These are phyloP conservation scores for Vitis cinerea DNA, from an alignment of 164 flowering plant species.

Conservation along the genomic window DNA sequence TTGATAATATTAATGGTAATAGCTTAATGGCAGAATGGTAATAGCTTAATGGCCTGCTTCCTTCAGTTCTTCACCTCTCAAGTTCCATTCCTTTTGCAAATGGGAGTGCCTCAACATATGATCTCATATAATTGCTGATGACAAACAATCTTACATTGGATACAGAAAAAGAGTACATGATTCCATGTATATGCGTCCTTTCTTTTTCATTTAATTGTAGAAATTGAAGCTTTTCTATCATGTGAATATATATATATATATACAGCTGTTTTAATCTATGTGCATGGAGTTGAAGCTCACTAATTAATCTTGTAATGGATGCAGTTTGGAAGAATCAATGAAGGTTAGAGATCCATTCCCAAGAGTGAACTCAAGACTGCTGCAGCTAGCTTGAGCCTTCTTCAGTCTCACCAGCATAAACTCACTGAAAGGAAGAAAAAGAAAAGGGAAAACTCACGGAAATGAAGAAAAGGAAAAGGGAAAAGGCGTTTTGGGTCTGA, in stretches of 20 bases:
- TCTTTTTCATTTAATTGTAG: no score
- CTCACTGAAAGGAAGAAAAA: not conserved
- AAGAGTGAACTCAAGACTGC: constrained; percentile 4
- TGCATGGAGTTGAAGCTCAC: not conserved
- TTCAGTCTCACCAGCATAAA: constrained; percentile 4
- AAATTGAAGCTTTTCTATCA: no score
- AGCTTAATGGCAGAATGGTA: not conserved
- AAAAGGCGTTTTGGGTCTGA: no score
- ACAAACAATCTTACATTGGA: constrained; percentile 7
- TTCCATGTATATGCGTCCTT: no score
- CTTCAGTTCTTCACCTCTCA: not conserved
- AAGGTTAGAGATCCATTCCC: not conserved
- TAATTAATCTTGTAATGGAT: not conserved
- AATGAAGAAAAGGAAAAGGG: no score
- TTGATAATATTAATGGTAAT: not conserved
- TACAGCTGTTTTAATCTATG: no score
- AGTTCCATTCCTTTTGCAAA: not conserved
- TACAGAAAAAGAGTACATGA: not conserved
- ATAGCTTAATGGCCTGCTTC: not conserved
- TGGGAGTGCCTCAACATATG: not conserved
- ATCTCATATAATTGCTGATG: constrained; percentile 9
- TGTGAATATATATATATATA: no score
- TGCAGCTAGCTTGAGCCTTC: constrained; percentile 5
- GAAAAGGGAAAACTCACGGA: not conserved
- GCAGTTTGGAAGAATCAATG: constrained; percentile 8